Evolutionary conservation across 768 basidiomycete genomes (phyloP), one percentile per base, ranked within the genome.

Genomic region (Naganishia kalamii): DNA sequence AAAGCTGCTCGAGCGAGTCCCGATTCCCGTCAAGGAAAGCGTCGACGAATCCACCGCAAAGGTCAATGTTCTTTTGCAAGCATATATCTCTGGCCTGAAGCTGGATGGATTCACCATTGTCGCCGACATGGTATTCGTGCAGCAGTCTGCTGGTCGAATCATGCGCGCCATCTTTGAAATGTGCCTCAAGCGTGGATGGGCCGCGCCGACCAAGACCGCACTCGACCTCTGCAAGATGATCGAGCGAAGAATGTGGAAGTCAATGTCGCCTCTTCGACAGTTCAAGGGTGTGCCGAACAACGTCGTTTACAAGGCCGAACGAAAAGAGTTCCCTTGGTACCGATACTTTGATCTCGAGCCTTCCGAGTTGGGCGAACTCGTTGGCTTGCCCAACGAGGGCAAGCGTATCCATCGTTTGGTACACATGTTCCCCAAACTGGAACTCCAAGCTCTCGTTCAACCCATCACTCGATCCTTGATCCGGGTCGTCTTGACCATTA

Each of bases 251-350:
- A 92, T 90, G 88, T 98, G 94, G 94, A 86, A 87, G 35, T 92
- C 92, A 0, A 98, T 98, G 93, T 92, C 93, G 0, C 93, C 94
- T 8, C 82, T 98, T 40, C 85, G 96, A 40, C 96, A 99, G 75
- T 98, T 98, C 83, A 91, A 88, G 76, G 87, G 88, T 69, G 87
- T 94, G 0, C 93, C 92, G 0, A 76, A 83, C 21, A 90, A 94
- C 50, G 86, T 94, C 35, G 81, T 93, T 51, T 74, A 77, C 64
- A 92, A 93, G 73, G 92, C 93, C 0, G 94, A 98, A 78, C 88
- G 90, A 17, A 98, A 98, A 77, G 94, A 98, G 83, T 98, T 98
- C 82, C 92, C 92, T 0, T 96, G 92, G 92, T 89, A 96, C 74
- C 87, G 93, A 27, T 98, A 97, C 80, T 98, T 94, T 69, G 94